A percentile compares a stretch with the other conserved stretches of the same genome.
Evolutionary conservation across 2,329 filamentous ascomycete genomes (phyloP).

Genomic region (Rachicladosporium sp.): DNA sequence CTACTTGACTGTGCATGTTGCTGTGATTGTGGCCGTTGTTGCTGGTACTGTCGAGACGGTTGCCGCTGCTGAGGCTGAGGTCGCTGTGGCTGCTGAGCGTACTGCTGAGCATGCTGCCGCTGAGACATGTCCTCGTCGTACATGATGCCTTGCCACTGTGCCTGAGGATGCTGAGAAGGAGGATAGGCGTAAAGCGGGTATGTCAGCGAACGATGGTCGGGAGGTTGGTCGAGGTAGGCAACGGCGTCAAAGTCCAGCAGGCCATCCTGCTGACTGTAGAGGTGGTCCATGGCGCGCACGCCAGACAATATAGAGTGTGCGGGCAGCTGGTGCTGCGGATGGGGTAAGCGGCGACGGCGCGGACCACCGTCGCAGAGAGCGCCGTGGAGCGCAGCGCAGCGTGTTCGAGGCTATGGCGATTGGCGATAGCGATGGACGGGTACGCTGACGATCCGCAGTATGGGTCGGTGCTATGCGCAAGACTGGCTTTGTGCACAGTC

Average conservation of each 20-base stretch:
- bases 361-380: too few relatives aligned
- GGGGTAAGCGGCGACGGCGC: too few relatives aligned
- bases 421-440: too few relatives aligned
- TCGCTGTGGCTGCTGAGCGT: constrained; percentile 8
- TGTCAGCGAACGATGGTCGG: constrained; percentile 17
- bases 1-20: constrained; percentile 8
- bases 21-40: constrained; percentile 4
- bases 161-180: constrained; percentile 6
- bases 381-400: too few relatives aligned
- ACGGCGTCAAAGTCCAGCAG: constrained; percentile 28
- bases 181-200: constrained; percentile 14
- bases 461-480: too few relatives aligned
- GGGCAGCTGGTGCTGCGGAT: too few relatives aligned
- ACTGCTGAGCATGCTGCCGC: constrained; percentile 14
- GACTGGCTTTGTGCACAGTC: too few relatives aligned
- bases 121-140: constrained; percentile 13
- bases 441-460: too few relatives aligned
- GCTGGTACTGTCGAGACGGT: neutral
- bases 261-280: constrained; percentile 26
- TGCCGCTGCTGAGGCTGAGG: constrained; percentile 13
- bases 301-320: neutral
- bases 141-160: constrained; percentile 9
- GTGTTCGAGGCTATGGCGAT: too few relatives aligned
- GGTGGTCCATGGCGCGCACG: constrained; percentile 29
- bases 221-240: constrained; percentile 24